Percentiles rank a stretch among this genome's conserved stretches.
These are phyloP conservation scores for Rhodosporidiobolus sp. DNA, from an alignment of 768 basidiomycete species.

Conservation along the genomic window DNA sequence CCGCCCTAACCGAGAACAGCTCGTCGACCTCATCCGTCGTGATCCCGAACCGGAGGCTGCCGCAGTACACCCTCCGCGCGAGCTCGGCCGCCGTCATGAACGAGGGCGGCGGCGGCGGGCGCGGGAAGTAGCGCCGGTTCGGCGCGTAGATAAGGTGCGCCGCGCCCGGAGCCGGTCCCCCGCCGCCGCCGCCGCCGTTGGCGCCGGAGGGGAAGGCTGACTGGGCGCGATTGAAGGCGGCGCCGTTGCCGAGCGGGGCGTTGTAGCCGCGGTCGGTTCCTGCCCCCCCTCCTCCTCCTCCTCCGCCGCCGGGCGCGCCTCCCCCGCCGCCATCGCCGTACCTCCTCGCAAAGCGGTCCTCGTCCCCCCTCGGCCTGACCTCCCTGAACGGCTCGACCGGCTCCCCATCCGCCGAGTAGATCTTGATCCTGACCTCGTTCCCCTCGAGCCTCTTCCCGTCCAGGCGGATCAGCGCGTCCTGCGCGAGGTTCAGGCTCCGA, in stretches of 20 bases:
- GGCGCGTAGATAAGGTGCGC: background rate
- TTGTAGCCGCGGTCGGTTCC: background rate
- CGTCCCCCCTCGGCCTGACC: background rate
- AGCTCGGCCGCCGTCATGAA: constrained; percentile 31
- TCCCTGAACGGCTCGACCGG: constrained; percentile 11
- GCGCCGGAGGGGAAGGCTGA: no score
- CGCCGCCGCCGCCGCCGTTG: no score
- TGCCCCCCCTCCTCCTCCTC: no score
- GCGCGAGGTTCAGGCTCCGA: constrained; percentile 1
- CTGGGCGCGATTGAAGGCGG: background rate
- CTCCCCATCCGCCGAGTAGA: constrained; percentile 15
- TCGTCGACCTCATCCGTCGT: constrained; percentile 13
- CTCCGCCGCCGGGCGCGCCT: no score
- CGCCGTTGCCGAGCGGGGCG: background rate
- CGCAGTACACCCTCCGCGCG: constrained; percentile 23
- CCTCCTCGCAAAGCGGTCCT: background rate
- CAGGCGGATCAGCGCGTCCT: constrained; percentile 9
- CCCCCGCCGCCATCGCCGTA: background rate
- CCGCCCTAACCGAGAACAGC: constrained; percentile 22
- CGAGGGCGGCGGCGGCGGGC: constrained; percentile 7
- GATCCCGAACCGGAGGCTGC: constrained; percentile 18
- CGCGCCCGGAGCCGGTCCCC: no score
- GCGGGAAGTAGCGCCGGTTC: constrained; percentile 4
- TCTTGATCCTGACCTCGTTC: constrained; percentile 12
- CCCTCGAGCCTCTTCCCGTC: background rate